Conservation (phyloP, 202 grass and related monocot genomes). For the Hordeum pubiflorum region DNA sequence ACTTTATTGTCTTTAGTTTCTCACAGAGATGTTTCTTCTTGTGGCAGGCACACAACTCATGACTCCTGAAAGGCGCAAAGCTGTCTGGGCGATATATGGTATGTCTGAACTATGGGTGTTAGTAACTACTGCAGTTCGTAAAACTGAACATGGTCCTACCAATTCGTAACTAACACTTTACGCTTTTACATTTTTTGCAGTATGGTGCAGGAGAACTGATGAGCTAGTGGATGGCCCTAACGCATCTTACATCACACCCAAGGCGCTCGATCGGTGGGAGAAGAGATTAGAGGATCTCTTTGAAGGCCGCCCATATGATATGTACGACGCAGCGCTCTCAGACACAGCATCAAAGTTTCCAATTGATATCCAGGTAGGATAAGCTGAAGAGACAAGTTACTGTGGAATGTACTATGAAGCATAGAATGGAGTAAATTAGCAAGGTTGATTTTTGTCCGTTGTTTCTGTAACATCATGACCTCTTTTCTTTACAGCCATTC, state of each 20-base stretch:
- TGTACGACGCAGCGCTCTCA: constrained; percentile 76
- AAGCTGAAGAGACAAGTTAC: neutral
- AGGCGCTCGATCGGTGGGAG: constrained; percentile 83
- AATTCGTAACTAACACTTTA: neutral
- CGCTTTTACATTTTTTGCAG: constrained; percentile 16
- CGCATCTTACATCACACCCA: constrained; percentile 69
- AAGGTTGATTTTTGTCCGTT: neutral
- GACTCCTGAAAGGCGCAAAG: constrained; percentile 83
- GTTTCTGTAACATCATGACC: neutral
- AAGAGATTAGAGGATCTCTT: constrained; percentile 79
- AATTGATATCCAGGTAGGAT: constrained; percentile 76
- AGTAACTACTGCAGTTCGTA: neutral
- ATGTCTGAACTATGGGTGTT: neutral
- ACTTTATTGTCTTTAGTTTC: neutral
- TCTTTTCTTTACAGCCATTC: constrained; percentile 61
- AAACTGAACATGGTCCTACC: neutral
- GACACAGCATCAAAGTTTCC: constrained; percentile 68
- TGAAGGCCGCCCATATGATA: constrained; percentile 66
- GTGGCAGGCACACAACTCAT: constrained; percentile 84
- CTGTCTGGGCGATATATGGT: constrained; percentile 97
- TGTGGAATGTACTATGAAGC: neutral
- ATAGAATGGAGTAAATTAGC: neutral
- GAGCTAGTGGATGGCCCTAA: constrained; percentile 93
- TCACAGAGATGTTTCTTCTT: neutral
- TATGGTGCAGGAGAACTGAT: constrained; percentile 98